Conservation (phyloP, 2,329 filamentous ascomycete species). For the Xylariaceae sp. region DNA sequence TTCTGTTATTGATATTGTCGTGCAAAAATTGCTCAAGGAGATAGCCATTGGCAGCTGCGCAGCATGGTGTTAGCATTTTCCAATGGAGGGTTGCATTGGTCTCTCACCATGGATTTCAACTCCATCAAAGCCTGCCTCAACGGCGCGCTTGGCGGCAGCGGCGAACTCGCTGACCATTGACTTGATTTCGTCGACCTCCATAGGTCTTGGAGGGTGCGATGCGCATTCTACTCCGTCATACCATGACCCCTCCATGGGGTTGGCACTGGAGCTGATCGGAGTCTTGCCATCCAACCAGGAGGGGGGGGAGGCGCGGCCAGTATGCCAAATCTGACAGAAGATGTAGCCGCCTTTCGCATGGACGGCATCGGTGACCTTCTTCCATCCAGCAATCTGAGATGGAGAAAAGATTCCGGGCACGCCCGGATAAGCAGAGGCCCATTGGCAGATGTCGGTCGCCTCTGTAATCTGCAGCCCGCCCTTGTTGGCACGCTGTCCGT, state of each 20-base stretch:
- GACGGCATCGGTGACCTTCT: constrained; percentile 51
- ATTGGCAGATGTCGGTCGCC: constrained; percentile 45
- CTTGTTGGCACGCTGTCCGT: constrained; percentile 16
- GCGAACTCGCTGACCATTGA: constrained; percentile 58
- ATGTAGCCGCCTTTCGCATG: constrained; percentile 55
- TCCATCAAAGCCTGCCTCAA: constrained; percentile 58
- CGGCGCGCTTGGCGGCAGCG: constrained; percentile 46
- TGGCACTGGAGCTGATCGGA: constrained; percentile 21
- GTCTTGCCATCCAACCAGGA: constrained; percentile 12
- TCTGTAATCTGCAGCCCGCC: constrained; percentile 49
- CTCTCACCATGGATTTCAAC: constrained; percentile 41
- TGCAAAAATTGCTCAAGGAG: constrained; percentile 53
- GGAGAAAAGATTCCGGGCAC: constrained; percentile 50
- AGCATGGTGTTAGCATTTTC: neutral
- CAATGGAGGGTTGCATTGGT: constrained; percentile 1
- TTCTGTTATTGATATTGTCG: constrained; percentile 22
- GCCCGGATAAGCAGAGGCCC: constrained; percentile 42
- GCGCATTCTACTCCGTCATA: constrained; percentile 25
- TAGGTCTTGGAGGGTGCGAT: constrained; percentile 46
- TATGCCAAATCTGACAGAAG: constrained; percentile 55
- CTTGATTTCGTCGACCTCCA: constrained; percentile 63
- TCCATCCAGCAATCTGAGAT: constrained; percentile 52
- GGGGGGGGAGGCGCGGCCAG: constrained; percentile 46
- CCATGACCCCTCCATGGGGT: constrained; percentile 27
- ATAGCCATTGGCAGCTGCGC: constrained; percentile 46